phyloP scores from a whole-genome alignment of 2,329 filamentous ascomycete genomes.

The Nemania sp. region DNA sequence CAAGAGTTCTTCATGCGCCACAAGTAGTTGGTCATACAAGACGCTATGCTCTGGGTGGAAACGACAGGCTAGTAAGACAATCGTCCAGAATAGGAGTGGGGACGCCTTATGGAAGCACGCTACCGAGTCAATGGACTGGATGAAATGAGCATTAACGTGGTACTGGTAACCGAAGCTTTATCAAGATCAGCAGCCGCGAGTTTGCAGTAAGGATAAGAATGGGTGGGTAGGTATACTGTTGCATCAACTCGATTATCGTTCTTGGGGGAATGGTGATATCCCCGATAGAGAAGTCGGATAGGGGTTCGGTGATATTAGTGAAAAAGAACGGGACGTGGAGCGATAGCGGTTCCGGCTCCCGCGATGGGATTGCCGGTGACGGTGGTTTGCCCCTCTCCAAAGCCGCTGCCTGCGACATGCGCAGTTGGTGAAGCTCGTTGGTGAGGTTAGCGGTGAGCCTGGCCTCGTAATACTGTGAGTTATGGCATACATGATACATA shows the following conservation, averaged over 20 bases:
- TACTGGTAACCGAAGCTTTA: slow-evolving; percentile 35
- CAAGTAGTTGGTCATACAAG: slow-evolving; percentile 21
- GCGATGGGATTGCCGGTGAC: slow-evolving; percentile 2
- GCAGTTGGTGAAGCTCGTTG: slow-evolving; percentile 35
- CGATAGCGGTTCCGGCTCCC: slow-evolving; percentile 8
- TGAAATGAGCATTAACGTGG: slow-evolving; percentile 24
- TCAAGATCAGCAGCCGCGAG: slow-evolving; percentile 23
- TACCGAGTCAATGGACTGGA: slow-evolving; percentile 27
- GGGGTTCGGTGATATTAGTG: slow-evolving; percentile 21
- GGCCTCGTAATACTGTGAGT: slow-evolving; percentile 14
- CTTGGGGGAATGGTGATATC: slow-evolving; percentile 14
- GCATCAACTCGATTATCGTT: slow-evolving; percentile 32
- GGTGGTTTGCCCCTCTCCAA: slow-evolving; percentile 6
- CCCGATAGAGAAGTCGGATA: slow-evolving; percentile 24
- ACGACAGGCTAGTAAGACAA: slow-evolving; percentile 30
- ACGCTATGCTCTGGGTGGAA: slow-evolving; percentile 20
- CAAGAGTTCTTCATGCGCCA: slow-evolving; percentile 27
- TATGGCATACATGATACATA: background rate
- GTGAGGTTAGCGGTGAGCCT: slow-evolving; percentile 34
- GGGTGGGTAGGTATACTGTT: slow-evolving; percentile 26
- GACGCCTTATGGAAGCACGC: slow-evolving; percentile 15
- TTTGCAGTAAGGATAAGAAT: background rate
- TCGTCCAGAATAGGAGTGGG: slow-evolving; percentile 37
- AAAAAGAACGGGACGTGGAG: slow-evolving; percentile 19
- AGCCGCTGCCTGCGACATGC: slow-evolving; percentile 18